Evolutionary conservation across 2,329 filamentous ascomycete species (phyloP).

Genomic region (Aspergillus unguis): DNA sequence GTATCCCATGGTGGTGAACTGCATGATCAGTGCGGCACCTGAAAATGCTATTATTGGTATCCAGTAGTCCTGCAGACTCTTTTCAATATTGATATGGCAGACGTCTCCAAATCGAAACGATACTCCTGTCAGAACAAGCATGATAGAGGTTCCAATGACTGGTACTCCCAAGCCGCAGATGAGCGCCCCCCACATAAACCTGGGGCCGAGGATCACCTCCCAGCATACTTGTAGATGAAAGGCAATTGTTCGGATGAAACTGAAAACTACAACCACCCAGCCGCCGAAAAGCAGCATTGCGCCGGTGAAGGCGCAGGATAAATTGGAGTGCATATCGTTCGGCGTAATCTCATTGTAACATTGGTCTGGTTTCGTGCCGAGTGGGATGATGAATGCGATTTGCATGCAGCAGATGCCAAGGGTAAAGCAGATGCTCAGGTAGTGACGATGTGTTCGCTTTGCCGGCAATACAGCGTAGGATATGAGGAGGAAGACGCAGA

Average conservation of each 20-base stretch:
- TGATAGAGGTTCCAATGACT: conserved; percentile 68
- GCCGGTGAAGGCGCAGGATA: conserved; percentile 83
- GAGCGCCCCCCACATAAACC: conserved; percentile 85
- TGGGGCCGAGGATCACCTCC: conserved; percentile 83
- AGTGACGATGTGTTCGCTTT: conserved; percentile 88
- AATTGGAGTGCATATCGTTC: conserved; percentile 79
- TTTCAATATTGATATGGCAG: conserved; percentile 89
- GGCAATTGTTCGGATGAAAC: conserved; percentile 80
- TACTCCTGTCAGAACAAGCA: conserved; percentile 80
- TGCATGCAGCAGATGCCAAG: conserved; percentile 74
- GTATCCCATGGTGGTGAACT: conserved; percentile 81
- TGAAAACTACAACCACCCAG: conserved; percentile 80
- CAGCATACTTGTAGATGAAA: conserved; percentile 98
- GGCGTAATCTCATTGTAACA: conserved; percentile 91
- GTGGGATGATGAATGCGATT: conserved; percentile 86
- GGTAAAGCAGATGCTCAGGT: conserved; percentile 83
- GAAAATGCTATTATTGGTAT: conserved; percentile 79
- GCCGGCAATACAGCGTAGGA: conserved; percentile 79
- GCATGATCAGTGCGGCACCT: conserved; percentile 70
- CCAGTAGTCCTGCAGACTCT: conserved; percentile 85
- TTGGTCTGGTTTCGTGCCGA: conserved; percentile 72
- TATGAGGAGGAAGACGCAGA: conserved; percentile 70
- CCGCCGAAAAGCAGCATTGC: conserved; percentile 82
- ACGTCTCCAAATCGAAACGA: conserved; percentile 89
- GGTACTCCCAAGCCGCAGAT: conserved; percentile 81